Evolutionary conservation across 495 filamentous ascomycete genomes (phyloP), one percentile per base, ranked within the genome.

Genomic region (Trichoderma erinaceum): DNA sequence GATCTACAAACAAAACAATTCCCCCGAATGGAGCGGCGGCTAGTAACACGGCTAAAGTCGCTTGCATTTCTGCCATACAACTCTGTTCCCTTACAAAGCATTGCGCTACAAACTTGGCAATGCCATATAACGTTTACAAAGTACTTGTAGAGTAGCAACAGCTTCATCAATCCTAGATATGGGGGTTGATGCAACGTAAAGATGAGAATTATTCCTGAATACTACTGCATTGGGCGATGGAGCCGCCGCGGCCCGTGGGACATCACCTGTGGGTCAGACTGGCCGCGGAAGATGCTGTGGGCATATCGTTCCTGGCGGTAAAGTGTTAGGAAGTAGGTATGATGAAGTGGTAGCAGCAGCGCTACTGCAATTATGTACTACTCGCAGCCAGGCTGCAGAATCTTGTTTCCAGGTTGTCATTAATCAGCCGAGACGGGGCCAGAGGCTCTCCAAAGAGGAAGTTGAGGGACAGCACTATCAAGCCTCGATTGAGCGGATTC

Each of bases 11-110:
- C n/a, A 8, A 1, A 11, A 21, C 48, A 52, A 23, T 52, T 52
- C 21, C 1, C 48, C 48, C 21, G 56, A 29, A 61, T 21, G 23
- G 11, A 29, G 23, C 10, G 13, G 27, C 23, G 13, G 27, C 23
- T 32, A 12, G 56, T 25, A 61, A 29, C 27, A 61, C 56, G 56
- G 56, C 56, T 61, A 61, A 61, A 61, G 56, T 61, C 56, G 56
- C 23, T 32, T 13, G 8, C 56, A 29, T 32, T 32, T 32, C 27
- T 32, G 10, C 25, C 56, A 23, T 23, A 61, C 16, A 25, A 61
- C 56, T 23, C 56, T 10, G 27, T 8, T 61, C 56, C 56, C 56
- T 18, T 27, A 25, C 56, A 61, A 21, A 61, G 5, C 12, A 61
- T 61, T 11, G 25, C 56, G 56, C 25, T 27, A 6, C 23, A 61